Percentiles rank a stretch among this genome's conserved stretches.
phyloP scores from a whole-genome alignment of 2,329 filamentous ascomycete genomes.

The Fusarium sp. region DNA sequence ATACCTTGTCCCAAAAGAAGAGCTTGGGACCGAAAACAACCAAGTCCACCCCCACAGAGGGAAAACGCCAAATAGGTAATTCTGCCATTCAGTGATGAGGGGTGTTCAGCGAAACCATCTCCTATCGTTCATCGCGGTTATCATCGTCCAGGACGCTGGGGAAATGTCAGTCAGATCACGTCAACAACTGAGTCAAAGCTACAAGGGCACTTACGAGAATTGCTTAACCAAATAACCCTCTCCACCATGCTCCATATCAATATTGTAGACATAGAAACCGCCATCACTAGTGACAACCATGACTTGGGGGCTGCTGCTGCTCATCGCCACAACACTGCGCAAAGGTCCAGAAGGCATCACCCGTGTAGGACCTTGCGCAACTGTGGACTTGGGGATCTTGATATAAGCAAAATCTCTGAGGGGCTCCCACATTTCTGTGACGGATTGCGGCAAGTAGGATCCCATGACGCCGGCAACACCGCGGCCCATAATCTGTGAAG shows the following conservation, averaged over 20 bases:
- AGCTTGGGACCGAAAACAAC: conserved; percentile 2
- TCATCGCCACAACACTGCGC: conserved; percentile 96
- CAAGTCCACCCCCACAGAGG: neutral
- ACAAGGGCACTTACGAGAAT: conserved; percentile 78
- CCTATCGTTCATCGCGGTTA: conserved; percentile 58
- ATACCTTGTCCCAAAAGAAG: neutral
- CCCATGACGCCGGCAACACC: conserved; percentile 90
- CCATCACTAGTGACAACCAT: conserved; percentile 99
- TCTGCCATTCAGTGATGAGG: neutral
- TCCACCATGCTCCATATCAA: conserved; percentile 93
- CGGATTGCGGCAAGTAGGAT: conserved; percentile 90
- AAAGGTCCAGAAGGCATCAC: conserved; percentile 63
- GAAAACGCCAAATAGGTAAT: conserved; percentile 27
- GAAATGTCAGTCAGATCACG: conserved; percentile 6
- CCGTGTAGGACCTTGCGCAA: conserved; percentile 29
- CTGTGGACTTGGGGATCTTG: conserved; percentile 78
- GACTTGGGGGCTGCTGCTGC: conserved; percentile 91
- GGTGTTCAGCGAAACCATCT: neutral
- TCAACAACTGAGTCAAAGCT: neutral
- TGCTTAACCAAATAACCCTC: conserved; percentile 93
- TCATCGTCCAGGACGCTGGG: conserved; percentile 66
- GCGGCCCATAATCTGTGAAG: conserved; percentile 92
- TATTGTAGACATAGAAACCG: conserved; percentile 93
- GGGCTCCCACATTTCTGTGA: conserved; percentile 98
- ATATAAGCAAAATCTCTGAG: conserved; percentile 96